phyloP scores from a whole-genome alignment of 306 rosid genomes.

The Lupinus albus region DNA sequence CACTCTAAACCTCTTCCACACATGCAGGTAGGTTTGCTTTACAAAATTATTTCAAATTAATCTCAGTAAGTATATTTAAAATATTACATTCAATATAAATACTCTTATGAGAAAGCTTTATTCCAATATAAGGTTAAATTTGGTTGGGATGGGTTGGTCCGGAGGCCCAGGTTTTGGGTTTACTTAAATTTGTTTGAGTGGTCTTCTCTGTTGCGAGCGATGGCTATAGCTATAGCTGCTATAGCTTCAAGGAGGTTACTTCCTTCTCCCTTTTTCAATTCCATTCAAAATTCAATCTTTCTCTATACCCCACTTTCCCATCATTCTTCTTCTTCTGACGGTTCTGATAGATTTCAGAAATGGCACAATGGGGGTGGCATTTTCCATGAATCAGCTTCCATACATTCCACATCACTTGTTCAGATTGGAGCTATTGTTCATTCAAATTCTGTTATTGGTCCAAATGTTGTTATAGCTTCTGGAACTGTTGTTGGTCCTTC shows the following conservation, averaged over 20 bases:
- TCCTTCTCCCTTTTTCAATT: conserved; percentile 30
- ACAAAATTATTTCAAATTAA: too few relatives aligned
- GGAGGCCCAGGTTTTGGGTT: too few relatives aligned
- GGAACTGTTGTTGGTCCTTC: conserved; percentile 83
- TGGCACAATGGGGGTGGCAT: conserved; percentile 87
- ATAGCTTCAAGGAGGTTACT: conserved; percentile 49
- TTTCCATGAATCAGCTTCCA: conserved; percentile 65
- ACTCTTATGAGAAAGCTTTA: too few relatives aligned
- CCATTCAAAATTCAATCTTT: conserved; percentile 8
- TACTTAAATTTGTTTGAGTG: too few relatives aligned
- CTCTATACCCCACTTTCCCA: conserved; percentile 21
- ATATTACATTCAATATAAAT: too few relatives aligned
- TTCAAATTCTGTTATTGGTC: conserved; percentile 62
- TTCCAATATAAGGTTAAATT: too few relatives aligned
- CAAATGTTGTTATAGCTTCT: conserved; percentile 65
- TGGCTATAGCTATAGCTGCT: too few relatives aligned
- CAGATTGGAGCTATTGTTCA: conserved; percentile 81
- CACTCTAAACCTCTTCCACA: too few relatives aligned
- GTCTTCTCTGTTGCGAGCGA: too few relatives aligned
- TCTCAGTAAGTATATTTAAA: too few relatives aligned
- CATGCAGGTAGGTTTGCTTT: too few relatives aligned
- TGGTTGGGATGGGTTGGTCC: too few relatives aligned
- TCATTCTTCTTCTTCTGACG: conserved; percentile 16
- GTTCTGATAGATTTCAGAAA: conserved; percentile 50
- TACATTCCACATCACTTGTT: conserved; percentile 69